Evolutionary conservation across 169 alveolate genomes (phyloP), one percentile per base, ranked within the genome.

Genomic region (Theileria luwenshuni): DNA sequence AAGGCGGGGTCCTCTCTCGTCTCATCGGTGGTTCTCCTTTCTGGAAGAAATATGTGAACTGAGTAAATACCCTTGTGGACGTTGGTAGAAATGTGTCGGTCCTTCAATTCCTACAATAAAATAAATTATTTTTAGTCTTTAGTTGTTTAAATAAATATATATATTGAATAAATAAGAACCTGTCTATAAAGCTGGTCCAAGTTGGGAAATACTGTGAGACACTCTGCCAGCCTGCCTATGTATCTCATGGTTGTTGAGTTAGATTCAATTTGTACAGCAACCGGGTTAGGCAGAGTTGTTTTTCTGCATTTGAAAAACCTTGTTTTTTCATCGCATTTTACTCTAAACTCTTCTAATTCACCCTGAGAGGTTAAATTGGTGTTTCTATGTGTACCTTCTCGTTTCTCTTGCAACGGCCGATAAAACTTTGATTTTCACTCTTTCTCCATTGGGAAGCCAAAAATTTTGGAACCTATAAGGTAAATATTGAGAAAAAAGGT

Each of bases 381-480:
- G 48, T 21, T 0, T 32, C 17, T 43, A 70, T 62, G 69, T 83
- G 38, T 56, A 81, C 89, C 51, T 41, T 51, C 27, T 68, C 58
- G 47, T 65, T 42, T 69, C 71, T 56, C 59, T 59, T 81, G 25
- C 69, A 73, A 41, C 48, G 41, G 25, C 84, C 89, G 25, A 81
- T 17, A 30, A 73, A 51, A 43, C 61, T n/a, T 19, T 68, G 76
- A 54, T 81, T 74, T 15, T 81, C 81, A 28, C 74, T 62, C 0
- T 61, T 47, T 38, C 89, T 63, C 89, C 89, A 81, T 3, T 74
- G 76, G 10, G 35, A 49, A n/a, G 89, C 89, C 33, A 81, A 32
- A 65, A 81, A 81, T 47, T 81, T 81, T 21, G 89, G 89, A 7
- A 81, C 89, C 89, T 81, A 1, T 25, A 30, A 12, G 17, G n/a